These are phyloP conservation scores for Oryza meridionalis DNA, from an alignment of 176 grass and related monocot species.

Conservation along the genomic window DNA sequence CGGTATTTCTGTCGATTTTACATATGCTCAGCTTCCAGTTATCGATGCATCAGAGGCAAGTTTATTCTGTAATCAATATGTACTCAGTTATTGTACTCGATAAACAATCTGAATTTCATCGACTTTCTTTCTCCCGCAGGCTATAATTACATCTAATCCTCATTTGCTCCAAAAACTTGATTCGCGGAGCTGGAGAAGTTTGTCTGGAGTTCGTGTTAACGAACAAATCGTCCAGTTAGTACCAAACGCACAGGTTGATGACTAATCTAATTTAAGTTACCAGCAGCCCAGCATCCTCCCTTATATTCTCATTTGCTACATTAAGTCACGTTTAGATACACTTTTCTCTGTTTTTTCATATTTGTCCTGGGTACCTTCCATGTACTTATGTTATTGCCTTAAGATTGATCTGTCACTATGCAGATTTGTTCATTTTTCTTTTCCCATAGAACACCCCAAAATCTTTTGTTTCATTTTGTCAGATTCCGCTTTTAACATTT, in stretches of 20 bases:
- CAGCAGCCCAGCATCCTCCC: not conserved
- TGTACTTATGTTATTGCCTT: conserved; percentile 16
- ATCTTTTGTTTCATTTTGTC: not conserved
- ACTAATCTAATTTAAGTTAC: conserved; percentile 20
- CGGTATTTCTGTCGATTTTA: conserved; percentile 64
- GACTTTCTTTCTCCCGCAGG: conserved; percentile 45
- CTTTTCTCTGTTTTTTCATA: not conserved
- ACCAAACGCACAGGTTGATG: conserved; percentile 56
- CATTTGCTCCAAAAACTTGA: conserved; percentile 48
- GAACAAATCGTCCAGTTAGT: conserved; percentile 68
- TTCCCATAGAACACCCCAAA: not conserved
- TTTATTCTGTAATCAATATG: not conserved
- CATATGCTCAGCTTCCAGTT: conserved; percentile 58
- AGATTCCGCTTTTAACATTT: conserved; percentile 13
- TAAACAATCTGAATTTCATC: not conserved
- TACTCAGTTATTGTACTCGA: not conserved
- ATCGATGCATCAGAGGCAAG: conserved; percentile 63
- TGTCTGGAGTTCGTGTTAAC: conserved; percentile 77
- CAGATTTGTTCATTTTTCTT: conserved; percentile 9
- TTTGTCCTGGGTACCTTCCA: not conserved
- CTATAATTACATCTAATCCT: conserved; percentile 51
- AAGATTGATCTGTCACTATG: not conserved
- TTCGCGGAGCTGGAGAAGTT: conserved; percentile 58
- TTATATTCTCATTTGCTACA: conserved; percentile 10
- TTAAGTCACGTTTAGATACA: not conserved